Evolutionary conservation across 257 asterid genomes (phyloP).

Genomic region (Verbena officinalis): DNA sequence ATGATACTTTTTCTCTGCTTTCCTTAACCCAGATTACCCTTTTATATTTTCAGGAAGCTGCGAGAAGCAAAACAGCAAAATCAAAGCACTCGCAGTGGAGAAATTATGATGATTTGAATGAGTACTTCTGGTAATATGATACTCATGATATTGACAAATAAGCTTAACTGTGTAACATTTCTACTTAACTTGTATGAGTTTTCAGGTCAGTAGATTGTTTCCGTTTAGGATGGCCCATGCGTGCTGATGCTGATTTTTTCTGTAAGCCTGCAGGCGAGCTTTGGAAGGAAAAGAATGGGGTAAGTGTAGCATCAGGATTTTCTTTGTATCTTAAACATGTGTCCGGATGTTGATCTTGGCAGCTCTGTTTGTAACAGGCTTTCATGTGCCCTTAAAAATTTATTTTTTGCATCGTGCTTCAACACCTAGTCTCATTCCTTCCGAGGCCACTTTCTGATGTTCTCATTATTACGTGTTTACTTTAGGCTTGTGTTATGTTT

Average conservation of each 20-base stretch:
- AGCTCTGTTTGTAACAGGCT: constrained; percentile 6
- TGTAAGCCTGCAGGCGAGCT: constrained; percentile 52
- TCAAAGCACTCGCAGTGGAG: constrained; percentile 99
- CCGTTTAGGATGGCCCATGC: constrained; percentile 99
- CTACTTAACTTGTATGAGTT: constrained; percentile 21
- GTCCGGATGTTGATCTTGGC: constrained; percentile 10
- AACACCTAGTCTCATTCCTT: constrained; percentile 3
- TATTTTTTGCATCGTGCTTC: background rate
- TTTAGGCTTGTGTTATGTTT: background rate
- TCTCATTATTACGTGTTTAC: constrained; percentile 13
- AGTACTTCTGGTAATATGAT: constrained; percentile 81
- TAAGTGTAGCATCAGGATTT: constrained; percentile 35
- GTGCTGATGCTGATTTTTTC: constrained; percentile 98
- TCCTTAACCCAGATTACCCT: constrained; percentile 14
- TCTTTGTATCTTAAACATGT: constrained; percentile 17
- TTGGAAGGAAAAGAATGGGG: constrained; percentile 74
- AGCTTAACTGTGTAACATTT: constrained; percentile 10
- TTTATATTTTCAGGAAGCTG: constrained; percentile 75
- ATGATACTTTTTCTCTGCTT: constrained; percentile 6
- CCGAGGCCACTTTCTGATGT: constrained; percentile 9
- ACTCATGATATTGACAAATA: constrained; percentile 17
- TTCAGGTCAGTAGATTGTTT: constrained; percentile 97
- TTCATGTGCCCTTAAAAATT: constrained; percentile 16
- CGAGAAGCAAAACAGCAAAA: constrained; percentile 79
- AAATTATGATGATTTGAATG: constrained; percentile 96